Conservation (phyloP, 768 basidiomycete species). For the Hygrocybe punicea region DNA sequence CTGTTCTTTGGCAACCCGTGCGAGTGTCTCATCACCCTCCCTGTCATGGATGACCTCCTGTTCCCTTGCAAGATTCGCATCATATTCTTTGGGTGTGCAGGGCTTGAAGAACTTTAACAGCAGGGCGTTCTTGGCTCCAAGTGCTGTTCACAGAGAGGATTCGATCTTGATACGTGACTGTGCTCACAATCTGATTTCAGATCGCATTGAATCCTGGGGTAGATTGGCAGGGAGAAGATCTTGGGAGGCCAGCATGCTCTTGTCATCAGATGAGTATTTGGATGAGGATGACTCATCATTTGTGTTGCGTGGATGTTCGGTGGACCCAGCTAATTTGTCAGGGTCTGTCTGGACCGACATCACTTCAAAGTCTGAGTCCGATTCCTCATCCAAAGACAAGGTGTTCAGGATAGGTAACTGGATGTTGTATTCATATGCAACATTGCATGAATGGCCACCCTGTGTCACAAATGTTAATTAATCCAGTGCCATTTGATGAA, state of each 20-base stretch:
- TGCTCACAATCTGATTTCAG: background rate
- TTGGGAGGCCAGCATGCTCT: background rate
- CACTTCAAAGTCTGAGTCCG: slow-evolving; percentile 3
- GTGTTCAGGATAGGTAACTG: background rate
- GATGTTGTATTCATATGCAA: background rate
- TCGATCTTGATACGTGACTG: background rate
- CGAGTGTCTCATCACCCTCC: background rate
- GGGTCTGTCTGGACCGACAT: background rate
- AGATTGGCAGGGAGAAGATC: background rate
- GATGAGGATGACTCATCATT: background rate
- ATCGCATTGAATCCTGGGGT: background rate
- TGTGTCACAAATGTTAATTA: background rate
- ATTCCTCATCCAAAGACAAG: background rate
- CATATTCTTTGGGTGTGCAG: background rate
- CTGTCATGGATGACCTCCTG: background rate
- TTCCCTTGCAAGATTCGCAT: slow-evolving; percentile 4
- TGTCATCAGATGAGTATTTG: background rate
- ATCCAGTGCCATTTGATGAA: background rate
- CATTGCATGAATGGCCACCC: too few species aligned
- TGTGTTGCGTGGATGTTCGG: background rate
- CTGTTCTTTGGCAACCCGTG: slow-evolving; percentile 2
- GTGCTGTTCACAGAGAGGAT: background rate
- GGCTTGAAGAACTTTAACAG: slow-evolving; percentile 4
- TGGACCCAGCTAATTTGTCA: background rate
- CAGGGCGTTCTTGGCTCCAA: background rate